Conservation (phyloP, 116 monocot species). For the Papilionanthe hybrid region DNA sequence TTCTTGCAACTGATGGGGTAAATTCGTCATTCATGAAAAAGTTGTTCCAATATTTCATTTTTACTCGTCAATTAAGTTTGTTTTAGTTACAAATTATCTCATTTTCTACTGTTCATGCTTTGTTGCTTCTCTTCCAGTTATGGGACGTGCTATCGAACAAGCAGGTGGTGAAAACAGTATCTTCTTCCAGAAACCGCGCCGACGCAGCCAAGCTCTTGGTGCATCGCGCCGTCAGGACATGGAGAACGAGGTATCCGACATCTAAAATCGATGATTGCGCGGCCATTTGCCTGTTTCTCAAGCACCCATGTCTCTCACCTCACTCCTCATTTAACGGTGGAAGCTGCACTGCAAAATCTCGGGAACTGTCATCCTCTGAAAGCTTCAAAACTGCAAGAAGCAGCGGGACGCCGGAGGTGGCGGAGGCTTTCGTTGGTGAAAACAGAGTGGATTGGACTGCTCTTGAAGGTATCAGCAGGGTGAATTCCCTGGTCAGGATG, state of each 20-base stretch:
- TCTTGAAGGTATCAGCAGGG: slow-evolving; percentile 46
- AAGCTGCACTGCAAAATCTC: not conserved
- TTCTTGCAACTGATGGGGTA: slow-evolving; percentile 87
- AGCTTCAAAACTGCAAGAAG: slow-evolving; percentile 47
- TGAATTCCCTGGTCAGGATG: slow-evolving; percentile 41
- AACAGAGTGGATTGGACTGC: slow-evolving; percentile 40
- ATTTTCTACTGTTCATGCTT: not conserved
- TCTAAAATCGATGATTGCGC: slow-evolving; percentile 80
- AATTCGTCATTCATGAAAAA: slow-evolving; percentile 10
- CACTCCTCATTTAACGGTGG: not conserved
- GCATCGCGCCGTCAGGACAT: slow-evolving; percentile 46
- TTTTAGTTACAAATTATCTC: not conserved
- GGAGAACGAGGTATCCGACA: slow-evolving; percentile 46
- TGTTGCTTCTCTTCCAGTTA: slow-evolving; percentile 26
- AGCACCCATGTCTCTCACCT: slow-evolving; percentile 2
- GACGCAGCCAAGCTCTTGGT: slow-evolving; percentile 54
- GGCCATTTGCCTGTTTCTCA: slow-evolving; percentile 58
- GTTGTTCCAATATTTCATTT: not conserved
- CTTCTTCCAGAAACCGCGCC: slow-evolving; percentile 33
- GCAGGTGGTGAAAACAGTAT: slow-evolving; percentile 55
- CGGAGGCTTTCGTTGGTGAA: not conserved
- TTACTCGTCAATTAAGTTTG: not conserved
- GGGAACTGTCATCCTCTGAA: slow-evolving; percentile 17
- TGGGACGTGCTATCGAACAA: slow-evolving; percentile 79
- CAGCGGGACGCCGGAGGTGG: slow-evolving; percentile 14